Conservation (phyloP, 2,329 filamentous ascomycete species). For the Hypocreales sp. region DNA sequence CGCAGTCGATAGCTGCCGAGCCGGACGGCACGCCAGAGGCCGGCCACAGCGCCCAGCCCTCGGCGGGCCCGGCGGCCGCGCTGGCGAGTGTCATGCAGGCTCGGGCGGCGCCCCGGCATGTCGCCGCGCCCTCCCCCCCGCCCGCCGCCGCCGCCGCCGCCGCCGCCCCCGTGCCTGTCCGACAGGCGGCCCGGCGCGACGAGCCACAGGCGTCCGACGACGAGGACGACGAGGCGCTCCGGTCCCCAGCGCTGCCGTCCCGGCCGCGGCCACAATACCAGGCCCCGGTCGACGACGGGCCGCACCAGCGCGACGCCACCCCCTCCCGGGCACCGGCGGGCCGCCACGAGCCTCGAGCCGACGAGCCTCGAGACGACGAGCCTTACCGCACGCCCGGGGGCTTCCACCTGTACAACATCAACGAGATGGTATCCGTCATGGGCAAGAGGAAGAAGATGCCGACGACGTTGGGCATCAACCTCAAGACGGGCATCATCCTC, state of each 20-base stretch:
- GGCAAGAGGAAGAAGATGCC: constrained; percentile 98
- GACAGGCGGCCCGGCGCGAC: constrained; percentile 9
- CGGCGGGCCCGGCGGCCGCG: constrained; percentile 33
- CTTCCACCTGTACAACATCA: constrained; percentile 92
- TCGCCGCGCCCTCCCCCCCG: constrained; percentile 9
- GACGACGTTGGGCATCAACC: constrained; percentile 87
- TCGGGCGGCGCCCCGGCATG: constrained; percentile 21
- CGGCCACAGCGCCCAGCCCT: constrained; percentile 6
- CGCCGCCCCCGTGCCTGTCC: too few relatives aligned
- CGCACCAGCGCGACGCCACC: background rate
- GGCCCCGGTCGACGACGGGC: background rate
- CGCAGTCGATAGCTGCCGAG: constrained; percentile 15
- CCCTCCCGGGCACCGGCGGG: background rate
- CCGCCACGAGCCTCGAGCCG: constrained; percentile 1
- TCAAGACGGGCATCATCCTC: constrained; percentile 75
- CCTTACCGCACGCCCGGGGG: constrained; percentile 52
- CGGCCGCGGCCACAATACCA: constrained; percentile 11
- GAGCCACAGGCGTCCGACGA: constrained; percentile 14
- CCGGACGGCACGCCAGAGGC: constrained; percentile 14
- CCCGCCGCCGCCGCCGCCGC: too few relatives aligned
- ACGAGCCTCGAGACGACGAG: too few relatives aligned
- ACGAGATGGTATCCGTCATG: constrained; percentile 94
- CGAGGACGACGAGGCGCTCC: constrained; percentile 13
- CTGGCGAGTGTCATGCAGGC: constrained; percentile 40
- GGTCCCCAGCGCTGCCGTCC: constrained; percentile 23